Evolutionary conservation across 768 basidiomycete genomes (phyloP).

Genomic region (Termitomyces sp.): DNA sequence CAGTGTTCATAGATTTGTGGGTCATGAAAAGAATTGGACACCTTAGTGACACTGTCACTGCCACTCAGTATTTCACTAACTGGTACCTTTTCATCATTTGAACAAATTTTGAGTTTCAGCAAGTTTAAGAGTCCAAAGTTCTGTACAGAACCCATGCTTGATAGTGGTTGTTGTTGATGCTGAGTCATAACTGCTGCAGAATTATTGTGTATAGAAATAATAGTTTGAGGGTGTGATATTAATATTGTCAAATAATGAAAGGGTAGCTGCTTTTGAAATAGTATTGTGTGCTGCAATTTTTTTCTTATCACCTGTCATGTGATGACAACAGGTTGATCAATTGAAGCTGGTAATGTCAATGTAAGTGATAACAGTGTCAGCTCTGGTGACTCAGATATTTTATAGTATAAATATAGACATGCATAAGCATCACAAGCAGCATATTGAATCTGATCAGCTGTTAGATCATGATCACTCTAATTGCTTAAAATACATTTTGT

Average conservation of each 20-base stretch:
- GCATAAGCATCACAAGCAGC: not conserved
- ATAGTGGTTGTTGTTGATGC: not conserved
- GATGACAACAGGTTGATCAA: not conserved
- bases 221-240: not conserved
- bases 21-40: not conserved
- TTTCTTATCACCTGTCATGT: not conserved
- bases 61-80: not conserved
- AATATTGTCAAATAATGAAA: not conserved
- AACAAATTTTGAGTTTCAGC: too few relatives aligned
- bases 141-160: not conserved
- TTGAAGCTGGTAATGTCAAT: not conserved
- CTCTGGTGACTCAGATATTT: not conserved
- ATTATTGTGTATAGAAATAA: not conserved
- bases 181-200: not conserved
- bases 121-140: not conserved
- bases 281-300: not conserved
- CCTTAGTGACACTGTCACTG: too few relatives aligned
- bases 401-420: not conserved
- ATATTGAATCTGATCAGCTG: not conserved
- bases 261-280: not conserved
- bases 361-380: not conserved
- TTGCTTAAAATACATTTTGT: not conserved
- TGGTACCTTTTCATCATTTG: not conserved
- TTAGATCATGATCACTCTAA: not conserved
- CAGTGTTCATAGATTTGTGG: constrained; percentile 26